A percentile compares a stretch with the other conserved stretches of the same genome.
Conservation (phyloP, 331 rosid genomes). For the Rosa hybrid region DNA sequence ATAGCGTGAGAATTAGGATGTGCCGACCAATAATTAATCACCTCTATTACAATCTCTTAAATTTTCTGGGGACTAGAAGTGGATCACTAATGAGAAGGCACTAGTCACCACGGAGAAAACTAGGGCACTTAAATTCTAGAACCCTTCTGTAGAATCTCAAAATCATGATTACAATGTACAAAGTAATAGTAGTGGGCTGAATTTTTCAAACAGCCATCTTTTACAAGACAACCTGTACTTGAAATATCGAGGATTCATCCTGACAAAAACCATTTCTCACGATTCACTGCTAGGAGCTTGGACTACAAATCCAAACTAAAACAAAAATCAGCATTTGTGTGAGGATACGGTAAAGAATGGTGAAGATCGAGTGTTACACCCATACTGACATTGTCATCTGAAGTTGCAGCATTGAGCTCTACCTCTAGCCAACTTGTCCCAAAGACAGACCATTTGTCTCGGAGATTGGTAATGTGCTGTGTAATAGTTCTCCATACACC, state of each 20-base stretch:
- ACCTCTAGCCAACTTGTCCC: conserved; percentile 85
- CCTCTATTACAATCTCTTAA: neutral
- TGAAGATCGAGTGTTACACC: neutral
- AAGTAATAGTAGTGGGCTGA: neutral
- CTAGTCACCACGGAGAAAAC: neutral
- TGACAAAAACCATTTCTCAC: neutral
- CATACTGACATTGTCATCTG: conserved; percentile 42
- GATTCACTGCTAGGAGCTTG: neutral
- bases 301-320: neutral
- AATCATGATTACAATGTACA: conserved; percentile 13
- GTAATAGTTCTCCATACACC: conserved; percentile 84
- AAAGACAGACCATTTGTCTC: conserved; percentile 90
- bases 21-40: neutral
- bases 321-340: neutral
- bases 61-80: neutral
- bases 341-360: neutral
- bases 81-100: neutral
- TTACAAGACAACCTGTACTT: conserved; percentile 7
- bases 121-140: neutral
- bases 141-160: neutral
- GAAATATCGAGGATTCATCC: conserved; percentile 1
- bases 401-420: conserved; percentile 88
- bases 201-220: neutral
- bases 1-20: neutral
- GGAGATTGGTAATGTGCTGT: conserved; percentile 99